Evolutionary conservation across 2,329 filamentous ascomycete species (phyloP), one percentile per base, ranked within the genome.

Genomic region (Botrytis sinoallii): DNA sequence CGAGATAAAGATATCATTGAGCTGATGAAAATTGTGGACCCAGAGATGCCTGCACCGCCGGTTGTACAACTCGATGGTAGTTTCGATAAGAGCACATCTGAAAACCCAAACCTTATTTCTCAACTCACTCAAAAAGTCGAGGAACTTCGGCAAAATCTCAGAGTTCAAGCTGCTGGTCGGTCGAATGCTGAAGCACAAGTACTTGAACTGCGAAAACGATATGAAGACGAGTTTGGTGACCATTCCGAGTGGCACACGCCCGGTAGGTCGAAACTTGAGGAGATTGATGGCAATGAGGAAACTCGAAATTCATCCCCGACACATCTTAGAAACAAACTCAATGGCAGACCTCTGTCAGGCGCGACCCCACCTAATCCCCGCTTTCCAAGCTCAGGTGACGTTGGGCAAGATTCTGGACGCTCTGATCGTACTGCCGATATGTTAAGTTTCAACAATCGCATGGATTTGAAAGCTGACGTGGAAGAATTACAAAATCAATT

Each of bases 401-500:
- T 86, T 44, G 81, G 81, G 4, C 88, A 91, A 76, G 93, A 97
- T 79, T 97, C 95, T 52, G 90, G 89, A 74, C 90, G 92, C 59
- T 97, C 95, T 3, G 95, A 98, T 81, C 89, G 90, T 73, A 97
- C 94, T 0, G 89, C 92, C 38, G 95, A 98, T 81, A 92, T 94
- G 25, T 85, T 94, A 60, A 91, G 91, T 77, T 93, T 93, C 83
- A 95, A 96, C 84, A 94, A 92, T 80, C 91, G 92, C 57, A 95
- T 97, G 91, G 95, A 98, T 81, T 85, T 97, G 74, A 96, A 95
- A 79, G 89, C 93, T 5, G 95, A 98, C 79, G 86, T 98, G 20
- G 95, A 98, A 81, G 91, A 97, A 82, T 87, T 97, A 40, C 95
- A 98, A 81, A 98, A 97, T 81, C 94, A 97, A 81, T 88, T 98